Base-by-base conservation (phyloP, 495 filamentous ascomycete genomes). In the Aspergillus wentii region DNA sequence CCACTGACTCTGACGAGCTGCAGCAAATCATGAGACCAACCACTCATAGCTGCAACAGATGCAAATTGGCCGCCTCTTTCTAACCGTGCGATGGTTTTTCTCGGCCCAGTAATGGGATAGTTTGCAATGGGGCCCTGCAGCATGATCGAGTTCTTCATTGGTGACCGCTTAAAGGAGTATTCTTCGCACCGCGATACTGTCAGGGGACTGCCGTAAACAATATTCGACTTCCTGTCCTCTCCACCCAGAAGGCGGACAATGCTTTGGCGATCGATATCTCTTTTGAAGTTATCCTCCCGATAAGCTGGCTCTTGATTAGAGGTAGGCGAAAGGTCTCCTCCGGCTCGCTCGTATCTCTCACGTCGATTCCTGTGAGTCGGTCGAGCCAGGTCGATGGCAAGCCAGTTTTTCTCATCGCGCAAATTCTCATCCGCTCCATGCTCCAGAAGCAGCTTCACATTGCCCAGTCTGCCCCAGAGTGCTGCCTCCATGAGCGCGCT, bases 401-500 rank as follows among this genome's bases (percentile, higher is more conserved):
- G 18, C 28, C 25, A 33, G 28, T 40, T 40, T 34, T 48, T n/a
- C 23, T 14, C 18, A 27, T 48, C 45, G n/a, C 25, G 30, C 5
- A 40, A 22, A 35, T 31, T 7, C 25, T 31, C 27, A 22, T 39
- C 30, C 25, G 35, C 40, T 22, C 17, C 21, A 8, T 43, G 16
- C 15, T 30, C 3, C 14, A 49, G 40, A 18, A 49, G 45, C 31
- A 40, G 14, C 31, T 43, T 43, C 17, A 36, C 31, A 27, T 30
- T 49, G 10, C 40, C 40, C 5, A 36, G 6, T 19, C 35, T 13
- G 26, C 40, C 40, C 32, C 17, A 49, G 14, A 43, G 40, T 2
- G 40, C 30, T 26, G 35, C 40, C 32, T 43, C 40, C 35, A 49
- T 49, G n/a, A 49, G 32, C 15, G 45, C 30, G n/a, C 16, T 49